These are phyloP conservation scores for Penicillium crystallinum DNA, from an alignment of 495 filamentous ascomycete species.

Conservation along the genomic window DNA sequence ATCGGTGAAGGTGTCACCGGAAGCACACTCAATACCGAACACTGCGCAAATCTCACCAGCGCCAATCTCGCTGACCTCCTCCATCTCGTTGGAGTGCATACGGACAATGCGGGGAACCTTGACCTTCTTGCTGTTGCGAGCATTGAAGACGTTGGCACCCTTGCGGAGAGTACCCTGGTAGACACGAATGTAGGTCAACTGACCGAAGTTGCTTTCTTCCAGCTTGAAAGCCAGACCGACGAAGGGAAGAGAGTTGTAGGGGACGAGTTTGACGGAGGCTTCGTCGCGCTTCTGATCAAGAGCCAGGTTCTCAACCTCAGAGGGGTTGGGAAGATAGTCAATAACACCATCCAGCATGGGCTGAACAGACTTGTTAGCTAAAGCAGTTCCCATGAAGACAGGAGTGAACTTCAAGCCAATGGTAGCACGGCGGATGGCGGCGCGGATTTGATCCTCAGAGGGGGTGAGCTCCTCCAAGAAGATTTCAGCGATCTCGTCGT, in stretches of 20 bases:
- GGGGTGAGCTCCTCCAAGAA: constrained; percentile 85
- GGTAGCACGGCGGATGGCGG: constrained; percentile 84
- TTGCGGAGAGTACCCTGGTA: constrained; percentile 93
- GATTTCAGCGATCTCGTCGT: constrained; percentile 96
- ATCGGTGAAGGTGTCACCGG: constrained; percentile 97
- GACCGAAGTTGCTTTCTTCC: constrained; percentile 97
- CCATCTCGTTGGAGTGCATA: constrained; percentile 99
- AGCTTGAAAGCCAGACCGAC: constrained; percentile 98
- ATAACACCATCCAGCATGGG: constrained; percentile 96
- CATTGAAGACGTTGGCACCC: constrained; percentile 87
- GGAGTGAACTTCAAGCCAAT: constrained; percentile 87
- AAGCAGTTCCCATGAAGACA: constrained; percentile 91
- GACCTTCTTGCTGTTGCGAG: constrained; percentile 89
- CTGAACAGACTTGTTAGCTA: constrained; percentile 93
- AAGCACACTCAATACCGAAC: constrained; percentile 97
- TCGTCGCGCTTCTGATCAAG: constrained; percentile 79
- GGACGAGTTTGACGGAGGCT: constrained; percentile 74
- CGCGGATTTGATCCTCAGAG: constrained; percentile 73
- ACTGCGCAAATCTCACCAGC: constrained; percentile 98
- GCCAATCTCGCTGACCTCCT: constrained; percentile 85
- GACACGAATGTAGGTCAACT: constrained; percentile 97
- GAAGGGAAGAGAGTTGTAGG: constrained; percentile 89
- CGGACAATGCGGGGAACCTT: constrained; percentile 96
- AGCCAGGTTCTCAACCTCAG: constrained; percentile 84
- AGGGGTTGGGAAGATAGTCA: constrained; percentile 92